phyloP scores from a whole-genome alignment of 176 grass and related monocot genomes.

The Zoysia japonica region DNA sequence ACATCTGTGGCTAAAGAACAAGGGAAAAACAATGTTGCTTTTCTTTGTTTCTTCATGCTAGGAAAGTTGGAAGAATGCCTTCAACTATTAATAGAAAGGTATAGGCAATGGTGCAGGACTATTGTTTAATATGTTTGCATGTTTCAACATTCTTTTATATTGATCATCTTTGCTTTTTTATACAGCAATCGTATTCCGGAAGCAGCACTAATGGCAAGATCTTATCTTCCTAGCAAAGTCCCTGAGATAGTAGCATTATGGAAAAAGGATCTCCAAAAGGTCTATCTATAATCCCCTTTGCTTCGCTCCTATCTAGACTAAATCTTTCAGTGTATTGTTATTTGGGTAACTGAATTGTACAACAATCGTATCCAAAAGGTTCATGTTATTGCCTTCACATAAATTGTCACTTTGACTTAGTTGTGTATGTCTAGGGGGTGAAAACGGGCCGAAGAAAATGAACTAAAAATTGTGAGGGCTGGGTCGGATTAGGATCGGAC shows the following conservation, averaged over 20 bases:
- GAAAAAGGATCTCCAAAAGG: conserved; percentile 85
- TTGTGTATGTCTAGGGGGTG: not conserved
- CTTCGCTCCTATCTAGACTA: not conserved
- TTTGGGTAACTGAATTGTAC: not conserved
- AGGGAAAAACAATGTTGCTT: conserved; percentile 95
- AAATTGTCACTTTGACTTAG: conserved; percentile 2
- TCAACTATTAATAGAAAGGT: conserved; percentile 84
- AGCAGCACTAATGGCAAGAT: conserved; percentile 86
- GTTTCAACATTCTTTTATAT: too few relatives aligned
- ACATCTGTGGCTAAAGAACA: conserved; percentile 76
- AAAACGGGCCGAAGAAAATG: too few relatives aligned
- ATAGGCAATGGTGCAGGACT: not conserved
- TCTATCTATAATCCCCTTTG: conserved; percentile 17
- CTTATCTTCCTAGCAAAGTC: conserved; percentile 90
- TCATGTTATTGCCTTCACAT: not conserved
- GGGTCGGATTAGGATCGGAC: too few relatives aligned
- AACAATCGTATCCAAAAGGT: not conserved
- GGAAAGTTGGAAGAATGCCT: conserved; percentile 86
- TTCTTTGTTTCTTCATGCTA: conserved; percentile 85
- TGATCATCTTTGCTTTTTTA: not conserved
- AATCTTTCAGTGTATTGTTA: conserved; percentile 26
- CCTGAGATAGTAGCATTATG: conserved; percentile 69
- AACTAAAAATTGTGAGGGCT: too few relatives aligned
- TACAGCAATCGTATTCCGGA: conserved; percentile 82
- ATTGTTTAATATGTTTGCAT: too few relatives aligned